A percentile compares a stretch with the other conserved stretches of the same genome.
These are phyloP conservation scores for Nothophoma quercina DNA, from an alignment of 2,329 filamentous ascomycete species.

Conservation along the genomic window DNA sequence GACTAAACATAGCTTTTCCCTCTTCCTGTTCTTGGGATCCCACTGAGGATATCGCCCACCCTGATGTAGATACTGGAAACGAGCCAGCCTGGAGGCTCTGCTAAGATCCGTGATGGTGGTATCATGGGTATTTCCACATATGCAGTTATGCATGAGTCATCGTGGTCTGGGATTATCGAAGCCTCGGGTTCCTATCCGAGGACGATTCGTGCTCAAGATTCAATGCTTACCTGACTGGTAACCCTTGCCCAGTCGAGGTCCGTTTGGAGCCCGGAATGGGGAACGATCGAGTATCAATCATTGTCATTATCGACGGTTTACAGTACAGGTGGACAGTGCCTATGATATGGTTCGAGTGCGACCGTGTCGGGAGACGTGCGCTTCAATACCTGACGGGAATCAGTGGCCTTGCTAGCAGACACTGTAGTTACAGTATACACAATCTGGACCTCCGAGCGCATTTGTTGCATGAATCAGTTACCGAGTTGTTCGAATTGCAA, in stretches of 20 bases:
- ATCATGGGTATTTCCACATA: not conserved
- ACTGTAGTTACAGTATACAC: no score
- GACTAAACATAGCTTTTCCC: not conserved
- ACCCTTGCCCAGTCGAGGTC: not conserved
- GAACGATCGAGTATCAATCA: not conserved
- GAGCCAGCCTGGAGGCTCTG: not conserved
- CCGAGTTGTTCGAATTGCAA: no score
- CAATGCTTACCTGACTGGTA: not conserved
- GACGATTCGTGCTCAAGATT: not conserved
- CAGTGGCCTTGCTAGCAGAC: no score
- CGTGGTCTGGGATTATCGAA: not conserved
- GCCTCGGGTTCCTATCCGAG: not conserved
- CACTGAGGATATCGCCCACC: not conserved
- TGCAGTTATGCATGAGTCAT: not conserved
- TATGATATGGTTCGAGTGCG: no score
- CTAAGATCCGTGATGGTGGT: not conserved
- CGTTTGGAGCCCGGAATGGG: not conserved
- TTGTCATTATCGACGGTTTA: not conserved
- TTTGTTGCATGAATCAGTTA: no score
- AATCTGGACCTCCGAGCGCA: no score
- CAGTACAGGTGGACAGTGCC: no score
- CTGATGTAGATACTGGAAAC: not conserved
- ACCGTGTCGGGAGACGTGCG: no score
- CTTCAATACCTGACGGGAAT: no score
- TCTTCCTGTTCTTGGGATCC: not conserved